phyloP scores from a whole-genome alignment of 1,284 basidiomycete species.

The Quambalaria eucalypti region DNA sequence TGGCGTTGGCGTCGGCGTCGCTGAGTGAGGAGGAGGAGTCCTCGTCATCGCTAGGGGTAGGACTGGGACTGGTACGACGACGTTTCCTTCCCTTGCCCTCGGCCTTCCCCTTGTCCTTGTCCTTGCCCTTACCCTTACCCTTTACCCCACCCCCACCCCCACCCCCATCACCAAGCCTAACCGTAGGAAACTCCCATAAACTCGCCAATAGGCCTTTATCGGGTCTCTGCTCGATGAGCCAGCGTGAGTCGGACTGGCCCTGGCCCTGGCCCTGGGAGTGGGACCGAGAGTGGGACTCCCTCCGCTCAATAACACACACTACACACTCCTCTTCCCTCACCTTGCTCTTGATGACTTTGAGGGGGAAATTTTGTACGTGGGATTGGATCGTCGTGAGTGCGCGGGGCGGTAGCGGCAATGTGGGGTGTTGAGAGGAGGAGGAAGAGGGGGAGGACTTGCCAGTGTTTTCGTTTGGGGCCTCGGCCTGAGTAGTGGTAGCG shows the following conservation, averaged over 20 bases:
- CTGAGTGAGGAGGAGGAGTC: background rate
- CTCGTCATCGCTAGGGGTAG: background rate
- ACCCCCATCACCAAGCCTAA: background rate
- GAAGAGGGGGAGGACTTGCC: background rate
- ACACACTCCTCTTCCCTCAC: constrained; percentile 73
- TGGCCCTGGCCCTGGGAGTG: background rate
- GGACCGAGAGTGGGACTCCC: background rate
- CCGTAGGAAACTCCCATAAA: constrained; percentile 41
- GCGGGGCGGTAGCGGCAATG: background rate
- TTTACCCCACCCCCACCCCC: background rate
- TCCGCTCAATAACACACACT: constrained; percentile 65
- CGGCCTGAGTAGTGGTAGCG: background rate
- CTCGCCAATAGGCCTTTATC: constrained; percentile 23
- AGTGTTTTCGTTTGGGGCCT: background rate
- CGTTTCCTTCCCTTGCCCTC: constrained; percentile 6
- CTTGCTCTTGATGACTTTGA: constrained; percentile 75
- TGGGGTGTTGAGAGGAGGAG: background rate
- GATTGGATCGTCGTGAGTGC: constrained; percentile 9
- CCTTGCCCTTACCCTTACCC: background rate
- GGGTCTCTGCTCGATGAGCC: constrained; percentile 19
- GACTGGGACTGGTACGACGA: background rate
- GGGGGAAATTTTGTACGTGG: constrained; percentile 67
- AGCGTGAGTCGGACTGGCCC: background rate
- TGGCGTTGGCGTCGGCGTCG: background rate
- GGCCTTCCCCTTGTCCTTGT: constrained; percentile 13